Percentiles rank a stretch among this genome's conserved stretches.
Conservation (phyloP, 83 land plant genomes). For the Diphasiastrum complanatum region DNA sequence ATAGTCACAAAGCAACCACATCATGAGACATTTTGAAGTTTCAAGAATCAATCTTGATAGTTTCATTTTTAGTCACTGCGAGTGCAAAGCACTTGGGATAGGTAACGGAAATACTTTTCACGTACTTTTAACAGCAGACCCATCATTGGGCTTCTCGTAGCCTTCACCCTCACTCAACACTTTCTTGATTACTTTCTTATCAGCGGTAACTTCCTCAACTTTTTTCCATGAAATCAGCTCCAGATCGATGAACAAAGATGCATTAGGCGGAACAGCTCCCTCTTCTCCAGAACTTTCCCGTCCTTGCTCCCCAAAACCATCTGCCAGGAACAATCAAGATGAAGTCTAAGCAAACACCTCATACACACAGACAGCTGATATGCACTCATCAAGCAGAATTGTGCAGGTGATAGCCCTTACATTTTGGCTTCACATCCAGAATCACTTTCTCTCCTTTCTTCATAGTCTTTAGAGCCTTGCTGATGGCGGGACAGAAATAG, state of each 20-base stretch:
- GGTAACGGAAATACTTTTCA: neutral
- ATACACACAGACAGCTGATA: neutral
- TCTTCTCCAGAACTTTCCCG: conserved; percentile 49
- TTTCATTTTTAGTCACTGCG: neutral
- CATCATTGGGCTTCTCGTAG: conserved; percentile 80
- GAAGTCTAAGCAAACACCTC: neutral
- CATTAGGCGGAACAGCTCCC: conserved; percentile 68
- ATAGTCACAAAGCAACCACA: neutral
- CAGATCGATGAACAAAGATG: conserved; percentile 46
- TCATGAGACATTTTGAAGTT: too few relatives aligned
- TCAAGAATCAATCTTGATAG: too few relatives aligned
- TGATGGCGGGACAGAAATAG: conserved; percentile 75
- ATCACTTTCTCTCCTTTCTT: conserved; percentile 67
- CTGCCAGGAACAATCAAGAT: conserved; percentile 28
- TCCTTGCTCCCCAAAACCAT: conserved; percentile 84
- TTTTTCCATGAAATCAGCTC: conserved; percentile 81
- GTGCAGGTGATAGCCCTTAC: conserved; percentile 30
- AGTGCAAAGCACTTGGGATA: neutral
- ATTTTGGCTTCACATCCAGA: conserved; percentile 76
- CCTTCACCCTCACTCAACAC: conserved; percentile 71
- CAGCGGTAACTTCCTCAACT: conserved; percentile 60
- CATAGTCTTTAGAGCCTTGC: conserved; percentile 85
- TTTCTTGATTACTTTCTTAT: conserved; percentile 59
- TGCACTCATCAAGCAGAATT: neutral
- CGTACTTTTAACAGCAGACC: conserved; percentile 58